These are phyloP conservation scores for Tetrastigma voinierianum DNA, from an alignment of 164 flowering plant genomes.

Conservation along the genomic window DNA sequence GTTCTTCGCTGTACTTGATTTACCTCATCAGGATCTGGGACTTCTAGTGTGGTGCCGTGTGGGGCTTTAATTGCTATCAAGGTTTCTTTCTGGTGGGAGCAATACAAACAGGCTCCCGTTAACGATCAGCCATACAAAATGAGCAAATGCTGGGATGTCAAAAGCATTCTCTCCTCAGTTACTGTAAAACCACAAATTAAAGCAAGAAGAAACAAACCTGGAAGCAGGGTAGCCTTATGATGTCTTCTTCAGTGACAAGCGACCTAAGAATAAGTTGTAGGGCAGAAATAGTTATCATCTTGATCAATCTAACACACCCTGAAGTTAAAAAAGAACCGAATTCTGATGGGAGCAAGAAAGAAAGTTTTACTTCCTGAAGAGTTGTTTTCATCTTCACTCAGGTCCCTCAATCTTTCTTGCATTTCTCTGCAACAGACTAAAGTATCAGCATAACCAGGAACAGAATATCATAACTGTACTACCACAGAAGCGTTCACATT, in stretches of 20 bases:
- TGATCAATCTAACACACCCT: neutral
- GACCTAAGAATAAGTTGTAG: constrained; percentile 47
- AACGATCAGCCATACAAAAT: neutral
- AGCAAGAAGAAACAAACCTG: constrained; percentile 45
- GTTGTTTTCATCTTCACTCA: constrained; percentile 90
- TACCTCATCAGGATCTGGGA: constrained; percentile 88
- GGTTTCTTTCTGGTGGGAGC: constrained; percentile 66
- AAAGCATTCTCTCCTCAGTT: neutral
- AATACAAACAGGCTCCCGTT: constrained; percentile 7
- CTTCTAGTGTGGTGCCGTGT: constrained; percentile 77
- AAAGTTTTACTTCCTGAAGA: constrained; percentile 54
- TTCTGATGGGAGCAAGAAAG: neutral
- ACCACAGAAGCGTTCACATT: neutral
- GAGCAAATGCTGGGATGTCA: neutral
- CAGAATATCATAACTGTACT: neutral
- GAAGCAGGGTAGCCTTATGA: constrained; percentile 88
- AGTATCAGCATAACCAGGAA: constrained; percentile 20
- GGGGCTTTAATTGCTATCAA: constrained; percentile 76
- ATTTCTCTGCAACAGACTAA: constrained; percentile 62
- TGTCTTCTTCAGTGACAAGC: constrained; percentile 94
- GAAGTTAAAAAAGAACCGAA: neutral
- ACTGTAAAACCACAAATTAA: neutral
- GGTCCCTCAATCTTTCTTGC: constrained; percentile 84
- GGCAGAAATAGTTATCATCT: neutral
- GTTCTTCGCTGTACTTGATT: constrained; percentile 1